Conservation (phyloP, 495 filamentous ascomycete species). For the Neurospora sp. region DNA sequence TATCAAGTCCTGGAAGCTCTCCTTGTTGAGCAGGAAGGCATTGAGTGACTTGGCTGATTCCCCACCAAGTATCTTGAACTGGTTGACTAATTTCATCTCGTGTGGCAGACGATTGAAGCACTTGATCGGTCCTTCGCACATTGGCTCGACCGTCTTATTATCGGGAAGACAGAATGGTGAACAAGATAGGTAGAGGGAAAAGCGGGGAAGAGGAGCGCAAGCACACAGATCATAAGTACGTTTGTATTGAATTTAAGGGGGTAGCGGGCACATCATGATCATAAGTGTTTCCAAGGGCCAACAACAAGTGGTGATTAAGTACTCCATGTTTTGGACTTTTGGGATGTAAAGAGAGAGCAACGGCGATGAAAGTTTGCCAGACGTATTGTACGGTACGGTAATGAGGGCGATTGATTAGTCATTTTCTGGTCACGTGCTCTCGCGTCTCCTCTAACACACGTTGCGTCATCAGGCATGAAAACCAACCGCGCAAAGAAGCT, state of each 20-base stretch:
- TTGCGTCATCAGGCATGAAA: background rate
- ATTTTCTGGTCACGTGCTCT: background rate
- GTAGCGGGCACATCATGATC: background rate
- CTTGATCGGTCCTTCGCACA: background rate
- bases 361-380: background rate
- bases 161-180: background rate
- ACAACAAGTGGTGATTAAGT: background rate
- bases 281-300: background rate
- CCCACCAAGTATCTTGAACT: background rate
- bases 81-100: background rate
- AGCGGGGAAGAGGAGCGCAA: background rate
- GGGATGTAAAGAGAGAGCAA: background rate
- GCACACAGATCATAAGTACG: background rate
- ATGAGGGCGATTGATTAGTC: background rate
- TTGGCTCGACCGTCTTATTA: background rate
- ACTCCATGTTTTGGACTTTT: background rate
- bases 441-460: background rate
- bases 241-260: background rate
- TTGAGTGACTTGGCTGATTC: background rate
- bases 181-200: background rate
- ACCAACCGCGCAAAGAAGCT: background rate
- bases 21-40: background rate
- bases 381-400: background rate
- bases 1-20: background rate
- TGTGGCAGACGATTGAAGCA: background rate